Percentiles rank a stretch among this genome's conserved stretches.
Conservation (phyloP, 768 basidiomycete species). For the Suillus luteus region DNA sequence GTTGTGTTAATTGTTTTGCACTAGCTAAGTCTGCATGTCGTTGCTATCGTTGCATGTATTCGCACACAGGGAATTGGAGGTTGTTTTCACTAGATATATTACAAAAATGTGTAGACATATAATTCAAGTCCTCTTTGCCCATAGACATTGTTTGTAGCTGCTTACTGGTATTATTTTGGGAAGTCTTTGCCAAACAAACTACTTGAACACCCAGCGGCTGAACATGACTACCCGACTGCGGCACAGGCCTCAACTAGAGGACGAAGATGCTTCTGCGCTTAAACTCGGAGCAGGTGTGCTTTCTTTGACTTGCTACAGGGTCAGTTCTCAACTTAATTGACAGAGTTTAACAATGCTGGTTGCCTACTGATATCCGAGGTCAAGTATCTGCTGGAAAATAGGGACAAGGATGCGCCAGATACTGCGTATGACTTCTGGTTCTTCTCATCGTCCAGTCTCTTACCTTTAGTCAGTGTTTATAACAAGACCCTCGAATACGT, state of each 20-base stretch:
- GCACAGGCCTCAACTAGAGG: slow-evolving; percentile 67
- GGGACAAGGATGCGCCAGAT: slow-evolving; percentile 86
- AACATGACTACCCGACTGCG: slow-evolving; percentile 59
- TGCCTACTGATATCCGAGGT: slow-evolving; percentile 91
- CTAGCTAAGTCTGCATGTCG: slow-evolving; percentile 30
- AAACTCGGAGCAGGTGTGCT: slow-evolving; percentile 73
- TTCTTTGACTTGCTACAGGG: background rate
- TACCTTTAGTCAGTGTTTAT: slow-evolving; percentile 62
- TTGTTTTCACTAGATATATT: slow-evolving; percentile 36
- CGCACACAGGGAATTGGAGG: slow-evolving; percentile 20
- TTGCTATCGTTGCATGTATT: slow-evolving; percentile 30
- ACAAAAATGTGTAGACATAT: slow-evolving; percentile 41
- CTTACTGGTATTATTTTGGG: slow-evolving; percentile 25
- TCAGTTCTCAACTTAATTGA: background rate
- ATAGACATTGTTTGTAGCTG: slow-evolving; percentile 15
- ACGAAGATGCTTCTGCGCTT: slow-evolving; percentile 83
- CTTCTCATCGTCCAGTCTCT: background rate
- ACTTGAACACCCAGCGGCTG: slow-evolving; percentile 47
- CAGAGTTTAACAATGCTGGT: slow-evolving; percentile 91
- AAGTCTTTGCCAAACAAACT: slow-evolving; percentile 37
- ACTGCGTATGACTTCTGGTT: slow-evolving; percentile 60
- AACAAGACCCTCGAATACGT: slow-evolving; percentile 94
- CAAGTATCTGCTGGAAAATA: slow-evolving; percentile 84
- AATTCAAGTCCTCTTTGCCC: slow-evolving; percentile 28
- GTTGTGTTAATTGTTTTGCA: slow-evolving; percentile 19